Base-by-base conservation (phyloP, 208 protist species). In the Leishmania arabica region DNA sequence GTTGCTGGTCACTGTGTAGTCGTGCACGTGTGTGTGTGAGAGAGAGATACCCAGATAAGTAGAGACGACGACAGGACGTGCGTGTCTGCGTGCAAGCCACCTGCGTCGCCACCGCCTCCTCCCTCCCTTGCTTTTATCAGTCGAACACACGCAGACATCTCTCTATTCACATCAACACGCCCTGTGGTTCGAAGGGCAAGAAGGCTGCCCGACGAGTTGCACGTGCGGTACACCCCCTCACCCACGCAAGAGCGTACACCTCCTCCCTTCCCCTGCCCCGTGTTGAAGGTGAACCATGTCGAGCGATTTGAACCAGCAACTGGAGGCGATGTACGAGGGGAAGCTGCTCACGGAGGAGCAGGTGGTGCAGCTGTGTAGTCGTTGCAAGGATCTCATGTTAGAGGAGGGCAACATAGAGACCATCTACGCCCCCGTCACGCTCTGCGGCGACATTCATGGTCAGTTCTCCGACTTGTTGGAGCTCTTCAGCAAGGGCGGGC, bases 371-470 rank as follows among this genome's bases (percentile, higher is more conserved):
- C 83, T 98, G 34, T 98, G 96, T 83, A 90, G 94, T 64, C 95
- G 95, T 27, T 96, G 93, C 88, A 95, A 95, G 56, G 95, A 98
- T 62, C 81, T 98, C 47, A 89, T 98, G 64, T 77, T 98, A 27
- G 96, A 98, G 81, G 94, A 98, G 54, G 90, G 92, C 62, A 99
- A 99, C 83, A 97, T 99, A 37, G 93, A 99, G 77, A 82, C 89
- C 17, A 94, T 99, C 17, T 84, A 90, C 69, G 91, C 97, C n/a
- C 99, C 99, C 1, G 98, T 99, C 1, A 99, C 98, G 1, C 98
- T 99, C 2, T 99, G 99, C 88, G 99, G 99, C 31, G 99, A 99
- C 88, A 99, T 99, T 71, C 99, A 99, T 87, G 99, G 99, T 1
- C 99, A 99, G 91, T 99, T 99, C 78, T 99, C 97, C 85, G 99